Evolutionary conservation across 495 filamentous ascomycete genomes (phyloP), one percentile per base, ranked within the genome.

Genomic region (Hypoxylon fuscum): DNA sequence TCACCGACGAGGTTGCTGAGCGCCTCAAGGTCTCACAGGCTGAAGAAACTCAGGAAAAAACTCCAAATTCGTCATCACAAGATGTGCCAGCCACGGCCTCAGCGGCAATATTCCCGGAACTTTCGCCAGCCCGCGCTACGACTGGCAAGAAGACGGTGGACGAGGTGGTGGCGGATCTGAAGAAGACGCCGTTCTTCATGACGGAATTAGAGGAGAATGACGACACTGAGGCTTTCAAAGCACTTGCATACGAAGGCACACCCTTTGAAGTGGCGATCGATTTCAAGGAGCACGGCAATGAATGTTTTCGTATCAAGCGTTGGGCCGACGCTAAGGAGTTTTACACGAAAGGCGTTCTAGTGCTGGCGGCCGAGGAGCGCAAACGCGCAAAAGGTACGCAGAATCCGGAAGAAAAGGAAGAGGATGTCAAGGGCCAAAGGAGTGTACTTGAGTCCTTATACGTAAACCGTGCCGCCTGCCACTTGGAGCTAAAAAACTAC

Each of bases 151-250:
- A 90, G 72, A 85, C 87, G 2, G 79, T 84, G 1, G 88, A 91
- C 32, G 89, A 96, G 60, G 78, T 95, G 10, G 71, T 90, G 18
- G 79, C 82, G 20, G 88, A 92, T 63, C 79, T 97, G 74, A 93
- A 92, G 70, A 85, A 87, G 65, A 87, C 85, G 10, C 95, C 96
- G 5, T 80, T 98, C 23, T 98, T 98, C 79, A 98, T 98, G 95
- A 97, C 91, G 5, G 84, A 88, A 60, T 83, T 97, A 9, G 90
- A 92, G 60, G 88, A 93, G 59, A 97, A 96, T 69, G 72, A 87
- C 40, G 85, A 89, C 57, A 79, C 97, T 6, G 92, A 96, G 66
- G 95, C 96, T 0, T 75, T 98, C 27, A 88, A 88, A 61, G 96
- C 96, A 1, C 77, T 98, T 10, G 90, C 91, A 27, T 97, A 96